Evolutionary conservation across 306 rosid genomes (phyloP).

Genomic region (Inga laurina): DNA sequence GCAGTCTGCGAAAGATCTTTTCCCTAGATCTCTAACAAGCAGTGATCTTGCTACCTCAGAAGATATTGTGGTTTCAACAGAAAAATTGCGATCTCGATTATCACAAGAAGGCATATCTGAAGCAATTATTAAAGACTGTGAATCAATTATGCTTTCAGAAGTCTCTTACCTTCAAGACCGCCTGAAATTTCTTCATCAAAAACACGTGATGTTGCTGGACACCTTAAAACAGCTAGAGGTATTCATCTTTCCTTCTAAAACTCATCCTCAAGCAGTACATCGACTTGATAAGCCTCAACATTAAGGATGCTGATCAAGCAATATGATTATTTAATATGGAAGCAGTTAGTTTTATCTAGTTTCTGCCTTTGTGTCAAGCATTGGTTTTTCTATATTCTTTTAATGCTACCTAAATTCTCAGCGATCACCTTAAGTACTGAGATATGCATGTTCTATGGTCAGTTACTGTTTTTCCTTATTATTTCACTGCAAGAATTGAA

Average conservation of each 20-base stretch:
- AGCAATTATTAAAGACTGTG: conserved; percentile 72
- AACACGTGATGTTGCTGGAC: conserved; percentile 77
- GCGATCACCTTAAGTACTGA: background rate
- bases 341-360: conserved; percentile 13
- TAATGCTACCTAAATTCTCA: background rate
- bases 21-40: conserved; percentile 76
- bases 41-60: conserved; percentile 72
- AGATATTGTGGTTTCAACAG: conserved; percentile 87
- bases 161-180: conserved; percentile 77
- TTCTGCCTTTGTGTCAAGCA: conserved; percentile 9
- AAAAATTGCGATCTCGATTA: conserved; percentile 76
- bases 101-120: conserved; percentile 83
- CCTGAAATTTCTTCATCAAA: conserved; percentile 78
- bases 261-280: conserved; percentile 6
- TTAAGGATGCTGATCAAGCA: conserved; percentile 15
- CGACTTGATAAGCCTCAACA: conserved; percentile 9
- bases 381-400: conserved; percentile 9
- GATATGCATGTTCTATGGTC: background rate
- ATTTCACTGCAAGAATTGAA: conserved; percentile 18
- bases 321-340: background rate
- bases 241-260: conserved; percentile 31
- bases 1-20: conserved; percentile 88
- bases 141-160: conserved; percentile 87
- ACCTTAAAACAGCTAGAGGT: conserved; percentile 93
- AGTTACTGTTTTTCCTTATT: background rate